Base-by-base conservation (phyloP, 257 asterid genomes). In the Solanum microdontum region DNA sequence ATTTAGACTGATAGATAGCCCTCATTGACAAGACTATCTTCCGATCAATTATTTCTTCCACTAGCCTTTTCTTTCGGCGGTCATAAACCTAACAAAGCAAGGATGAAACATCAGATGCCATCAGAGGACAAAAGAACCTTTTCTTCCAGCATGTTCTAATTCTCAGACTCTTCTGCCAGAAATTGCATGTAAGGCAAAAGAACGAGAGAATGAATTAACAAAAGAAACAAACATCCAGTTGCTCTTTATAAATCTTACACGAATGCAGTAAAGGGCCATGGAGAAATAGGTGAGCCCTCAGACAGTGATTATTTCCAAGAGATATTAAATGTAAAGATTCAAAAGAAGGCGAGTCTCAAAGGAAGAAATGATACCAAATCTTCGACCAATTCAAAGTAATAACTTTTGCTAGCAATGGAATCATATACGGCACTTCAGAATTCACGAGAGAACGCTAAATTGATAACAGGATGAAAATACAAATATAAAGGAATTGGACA, bases 1-100 rank as follows among this genome's bases (percentile, higher is more conserved):
- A 84, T 93, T 96, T 96, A 87, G 98, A 95, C 91, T 93, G 99
- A 91, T 97, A 97, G 84, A 97, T 91, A 88, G 99, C 98, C 89
- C 99, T 91, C 99, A 97, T 95, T 87, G 99, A 95, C 84, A 97
- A 91, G 88, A 95, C 94, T 87, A 97, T 97, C 94, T 97, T 97
- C 86, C 95, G 89, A 93, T 96, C 99, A 87, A 97, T 96, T 87
- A 92, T 95, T 93, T 97, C 99, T 93, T 97, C 99, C 88, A 96
- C 99, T 85, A 97, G 90, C 91, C 97, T 94, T 94, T 91, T 93
- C 84, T 94, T 96, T 84, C 91, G 93, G 88, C 99, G 94, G 91
- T 97, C 99, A 92, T 90, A 95, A 69, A 97, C 98, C 99, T 97
- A 92, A 85, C 37, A 88, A 89, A 26, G 90, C 39, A 76, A 89